Evolutionary conservation across 805 yeast genomes (phyloP).

Genomic region (Torulaspora franciscae): DNA sequence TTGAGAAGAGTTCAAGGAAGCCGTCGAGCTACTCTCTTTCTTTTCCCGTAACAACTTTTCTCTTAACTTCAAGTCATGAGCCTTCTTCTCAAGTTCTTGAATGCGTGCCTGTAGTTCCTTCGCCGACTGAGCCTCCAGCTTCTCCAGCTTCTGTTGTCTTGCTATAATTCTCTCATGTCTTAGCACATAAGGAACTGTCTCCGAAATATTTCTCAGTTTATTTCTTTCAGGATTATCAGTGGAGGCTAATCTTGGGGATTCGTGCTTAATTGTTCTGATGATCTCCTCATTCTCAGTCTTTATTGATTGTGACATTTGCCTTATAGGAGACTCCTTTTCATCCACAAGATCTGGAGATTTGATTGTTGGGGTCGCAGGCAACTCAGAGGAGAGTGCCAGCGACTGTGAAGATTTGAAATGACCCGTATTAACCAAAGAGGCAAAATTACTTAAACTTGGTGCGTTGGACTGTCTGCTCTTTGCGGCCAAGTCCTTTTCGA

Average conservation of each 20-base stretch:
- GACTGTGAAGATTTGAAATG: conserved; percentile 34
- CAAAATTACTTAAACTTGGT: conserved; percentile 37
- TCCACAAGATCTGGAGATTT: conserved; percentile 6
- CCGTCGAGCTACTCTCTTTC: conserved; percentile 17
- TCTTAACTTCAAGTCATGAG: conserved; percentile 63
- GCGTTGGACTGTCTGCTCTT: conserved; percentile 29
- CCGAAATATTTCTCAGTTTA: conserved; percentile 71
- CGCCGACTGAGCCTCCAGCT: conserved; percentile 73
- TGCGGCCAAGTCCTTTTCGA: conserved; percentile 10
- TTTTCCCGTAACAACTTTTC: conserved; percentile 46
- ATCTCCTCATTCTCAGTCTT: conserved; percentile 39
- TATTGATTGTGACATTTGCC: conserved; percentile 36
- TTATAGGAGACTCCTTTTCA: conserved; percentile 35
- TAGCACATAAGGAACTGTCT: conserved; percentile 78
- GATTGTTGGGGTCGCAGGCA: conserved; percentile 25
- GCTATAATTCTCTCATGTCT: conserved; percentile 71
- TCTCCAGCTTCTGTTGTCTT: conserved; percentile 73
- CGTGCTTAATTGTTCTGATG: conserved; percentile 36
- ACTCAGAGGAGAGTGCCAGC: conserved; percentile 21
- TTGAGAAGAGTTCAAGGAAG: conserved; percentile 19
- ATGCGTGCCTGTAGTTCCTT: conserved; percentile 68
- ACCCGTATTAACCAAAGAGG: conserved; percentile 35
- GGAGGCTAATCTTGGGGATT: conserved; percentile 32
- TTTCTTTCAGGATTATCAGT: conserved; percentile 44
- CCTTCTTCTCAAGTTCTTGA: conserved; percentile 69